These are phyloP conservation scores for Cryptosporidium parvum DNA, from an alignment of 169 alveolate species.

Conservation along the genomic window DNA sequence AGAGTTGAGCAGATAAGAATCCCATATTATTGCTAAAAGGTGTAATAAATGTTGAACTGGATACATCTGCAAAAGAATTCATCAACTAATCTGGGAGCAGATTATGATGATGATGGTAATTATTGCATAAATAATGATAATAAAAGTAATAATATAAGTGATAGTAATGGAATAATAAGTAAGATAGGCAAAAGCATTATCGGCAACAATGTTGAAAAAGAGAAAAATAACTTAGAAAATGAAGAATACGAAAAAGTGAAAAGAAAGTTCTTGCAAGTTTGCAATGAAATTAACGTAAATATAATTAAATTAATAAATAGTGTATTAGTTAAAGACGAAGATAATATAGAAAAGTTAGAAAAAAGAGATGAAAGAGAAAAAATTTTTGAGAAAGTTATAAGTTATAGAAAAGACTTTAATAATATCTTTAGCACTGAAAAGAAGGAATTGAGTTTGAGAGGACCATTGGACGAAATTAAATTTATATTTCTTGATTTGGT, in stretches of 20 bases:
- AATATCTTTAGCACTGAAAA: neutral
- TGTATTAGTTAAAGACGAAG: neutral
- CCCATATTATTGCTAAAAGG: neutral
- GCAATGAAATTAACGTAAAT: constrained; percentile 8
- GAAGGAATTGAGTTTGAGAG: neutral
- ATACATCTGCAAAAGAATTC: neutral
- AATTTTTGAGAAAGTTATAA: constrained; percentile 2
- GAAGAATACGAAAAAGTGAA: neutral
- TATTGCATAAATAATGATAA: neutral
- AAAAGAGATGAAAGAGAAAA: constrained; percentile 2
- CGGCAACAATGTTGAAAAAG: neutral
- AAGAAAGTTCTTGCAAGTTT: neutral
- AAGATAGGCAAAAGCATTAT: neutral
- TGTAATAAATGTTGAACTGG: constrained; percentile 47
- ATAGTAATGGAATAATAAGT: neutral
- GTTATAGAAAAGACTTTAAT: neutral
- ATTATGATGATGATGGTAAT: neutral
- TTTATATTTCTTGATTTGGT: constrained; percentile 11
- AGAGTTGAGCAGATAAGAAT: neutral
- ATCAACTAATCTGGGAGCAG: neutral
- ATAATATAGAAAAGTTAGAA: neutral
- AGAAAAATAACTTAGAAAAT: neutral
- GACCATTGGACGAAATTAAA: neutral
- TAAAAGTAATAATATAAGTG: neutral
- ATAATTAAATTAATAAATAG: constrained; percentile 7